These are phyloP conservation scores for Bipolaris zeicola DNA, from an alignment of 2,329 filamentous ascomycete genomes.

Conservation along the genomic window DNA sequence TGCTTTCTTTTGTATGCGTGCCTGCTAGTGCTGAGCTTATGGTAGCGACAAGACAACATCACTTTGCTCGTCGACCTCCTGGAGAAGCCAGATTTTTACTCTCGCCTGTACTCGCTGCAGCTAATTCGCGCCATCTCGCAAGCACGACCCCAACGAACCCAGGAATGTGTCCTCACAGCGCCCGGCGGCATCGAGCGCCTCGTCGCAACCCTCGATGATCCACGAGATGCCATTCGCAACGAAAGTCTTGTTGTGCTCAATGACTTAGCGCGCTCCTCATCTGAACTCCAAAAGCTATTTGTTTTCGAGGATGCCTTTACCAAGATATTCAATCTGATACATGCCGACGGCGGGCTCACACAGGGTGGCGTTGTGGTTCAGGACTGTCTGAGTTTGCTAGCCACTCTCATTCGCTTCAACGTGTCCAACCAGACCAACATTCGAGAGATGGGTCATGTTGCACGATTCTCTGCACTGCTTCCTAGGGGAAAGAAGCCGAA, in stretches of 20 bases:
- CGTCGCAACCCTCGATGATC: constrained; percentile 82
- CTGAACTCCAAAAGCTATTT: constrained; percentile 91
- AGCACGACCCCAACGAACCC: constrained; percentile 86
- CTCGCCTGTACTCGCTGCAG: constrained; percentile 87
- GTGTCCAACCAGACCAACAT: constrained; percentile 93
- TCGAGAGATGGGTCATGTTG: constrained; percentile 83
- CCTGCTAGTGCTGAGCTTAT: constrained; percentile 57
- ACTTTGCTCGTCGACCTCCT: constrained; percentile 87
- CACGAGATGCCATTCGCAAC: constrained; percentile 83
- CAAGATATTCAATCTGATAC: constrained; percentile 80
- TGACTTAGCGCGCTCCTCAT: constrained; percentile 82
- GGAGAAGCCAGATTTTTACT: constrained; percentile 86
- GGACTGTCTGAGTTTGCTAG: constrained; percentile 88
- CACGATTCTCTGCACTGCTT: constrained; percentile 72
- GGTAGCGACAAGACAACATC: constrained; percentile 89
- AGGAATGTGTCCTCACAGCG: constrained; percentile 90
- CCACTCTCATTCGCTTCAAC: constrained; percentile 86
- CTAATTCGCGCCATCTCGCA: constrained; percentile 84
- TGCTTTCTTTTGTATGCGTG: constrained; percentile 13
- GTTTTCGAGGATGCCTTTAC: constrained; percentile 96
- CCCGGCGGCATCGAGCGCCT: constrained; percentile 86
- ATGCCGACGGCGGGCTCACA: constrained; percentile 77
- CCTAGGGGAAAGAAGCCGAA: constrained; percentile 63
- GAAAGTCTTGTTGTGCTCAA: constrained; percentile 83
- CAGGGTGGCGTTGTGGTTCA: constrained; percentile 88